Conservation (phyloP, 2,329 filamentous ascomycete genomes). For the Xylaria digitata region DNA sequence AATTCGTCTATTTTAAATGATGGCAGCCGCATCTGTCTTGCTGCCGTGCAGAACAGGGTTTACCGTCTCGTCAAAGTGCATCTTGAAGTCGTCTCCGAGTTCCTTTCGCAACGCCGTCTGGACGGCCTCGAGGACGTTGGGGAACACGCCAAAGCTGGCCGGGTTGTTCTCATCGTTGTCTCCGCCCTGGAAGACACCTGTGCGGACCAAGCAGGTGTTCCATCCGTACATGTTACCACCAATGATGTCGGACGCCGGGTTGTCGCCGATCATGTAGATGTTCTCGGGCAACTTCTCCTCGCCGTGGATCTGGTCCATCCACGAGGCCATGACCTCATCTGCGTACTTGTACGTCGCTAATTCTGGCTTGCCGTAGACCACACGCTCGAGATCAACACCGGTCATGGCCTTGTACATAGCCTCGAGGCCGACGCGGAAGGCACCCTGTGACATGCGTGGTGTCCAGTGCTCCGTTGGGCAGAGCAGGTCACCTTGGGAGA, state of each 20-base stretch:
- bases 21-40: conserved; percentile 60
- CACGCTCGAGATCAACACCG: conserved; percentile 77
- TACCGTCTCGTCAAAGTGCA: conserved; percentile 76
- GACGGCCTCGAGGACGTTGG: conserved; percentile 78
- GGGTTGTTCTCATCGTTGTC: conserved; percentile 82
- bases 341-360: conserved; percentile 82
- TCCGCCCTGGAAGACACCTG: conserved; percentile 81
- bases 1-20: conserved; percentile 39
- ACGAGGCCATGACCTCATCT: conserved; percentile 76
- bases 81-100: conserved; percentile 78
- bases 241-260: conserved; percentile 78
- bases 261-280: conserved; percentile 82
- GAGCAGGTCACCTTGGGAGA: conserved; percentile 58
- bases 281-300: conserved; percentile 76
- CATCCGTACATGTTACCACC: conserved; percentile 85
- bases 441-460: conserved; percentile 77
- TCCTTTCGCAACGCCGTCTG: conserved; percentile 74
- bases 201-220: conserved; percentile 83
- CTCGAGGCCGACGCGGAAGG: conserved; percentile 80
- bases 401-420: conserved; percentile 79
- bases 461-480: conserved; percentile 74
- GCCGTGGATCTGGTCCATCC: conserved; percentile 81
- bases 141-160: conserved; percentile 80
- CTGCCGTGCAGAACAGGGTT: conserved; percentile 72
- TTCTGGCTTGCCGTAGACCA: conserved; percentile 81